These are phyloP conservation scores for Calocera cornea DNA, from an alignment of 768 basidiomycete genomes.

Conservation along the genomic window DNA sequence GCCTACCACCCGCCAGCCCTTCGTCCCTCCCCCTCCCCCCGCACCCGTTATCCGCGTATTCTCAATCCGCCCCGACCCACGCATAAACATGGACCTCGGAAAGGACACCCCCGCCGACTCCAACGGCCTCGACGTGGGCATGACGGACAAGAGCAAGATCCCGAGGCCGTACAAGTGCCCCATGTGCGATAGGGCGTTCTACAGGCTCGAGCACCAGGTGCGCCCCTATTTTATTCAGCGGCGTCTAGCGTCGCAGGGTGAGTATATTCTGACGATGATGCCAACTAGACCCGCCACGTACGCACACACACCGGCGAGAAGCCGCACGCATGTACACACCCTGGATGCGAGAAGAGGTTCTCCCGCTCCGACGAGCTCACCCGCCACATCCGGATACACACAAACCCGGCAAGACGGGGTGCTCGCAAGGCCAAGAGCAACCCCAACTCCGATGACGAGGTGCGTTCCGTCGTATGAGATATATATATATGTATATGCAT, in stretches of 20 bases:
- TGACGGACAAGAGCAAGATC: slow-evolving; percentile 33
- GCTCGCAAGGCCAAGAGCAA: slow-evolving; percentile 36
- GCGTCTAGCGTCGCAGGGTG: neutral
- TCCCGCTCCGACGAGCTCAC: slow-evolving; percentile 98
- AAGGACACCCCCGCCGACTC: slow-evolving; percentile 4
- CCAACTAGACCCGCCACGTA: slow-evolving; percentile 88
- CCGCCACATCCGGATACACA: slow-evolving; percentile 84
- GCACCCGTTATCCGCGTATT: neutral
- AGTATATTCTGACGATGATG: slow-evolving; percentile 1
- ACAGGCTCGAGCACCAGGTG: slow-evolving; percentile 90
- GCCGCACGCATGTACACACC: slow-evolving; percentile 82
- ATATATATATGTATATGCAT: slow-evolving; percentile 1
- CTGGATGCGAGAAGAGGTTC: slow-evolving; percentile 96
- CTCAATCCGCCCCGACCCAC: neutral
- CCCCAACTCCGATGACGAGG: slow-evolving; percentile 46
- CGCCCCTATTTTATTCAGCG: slow-evolving; percentile 15
- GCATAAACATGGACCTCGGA: neutral
- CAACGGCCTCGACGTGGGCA: slow-evolving; percentile 21
- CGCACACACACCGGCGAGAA: slow-evolving; percentile 98
- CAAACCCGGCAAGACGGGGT: slow-evolving; percentile 28
- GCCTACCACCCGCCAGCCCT: neutral
- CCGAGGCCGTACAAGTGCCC: slow-evolving; percentile 94
- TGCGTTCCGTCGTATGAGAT: slow-evolving; percentile 31
- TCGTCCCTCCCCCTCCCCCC: neutral
- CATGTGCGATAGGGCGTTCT: slow-evolving; percentile 89